Percentiles rank a stretch among this genome's conserved stretches.
phyloP scores from a whole-genome alignment of 31 red algal genomes.

The Asparagopsis taxiformis region DNA sequence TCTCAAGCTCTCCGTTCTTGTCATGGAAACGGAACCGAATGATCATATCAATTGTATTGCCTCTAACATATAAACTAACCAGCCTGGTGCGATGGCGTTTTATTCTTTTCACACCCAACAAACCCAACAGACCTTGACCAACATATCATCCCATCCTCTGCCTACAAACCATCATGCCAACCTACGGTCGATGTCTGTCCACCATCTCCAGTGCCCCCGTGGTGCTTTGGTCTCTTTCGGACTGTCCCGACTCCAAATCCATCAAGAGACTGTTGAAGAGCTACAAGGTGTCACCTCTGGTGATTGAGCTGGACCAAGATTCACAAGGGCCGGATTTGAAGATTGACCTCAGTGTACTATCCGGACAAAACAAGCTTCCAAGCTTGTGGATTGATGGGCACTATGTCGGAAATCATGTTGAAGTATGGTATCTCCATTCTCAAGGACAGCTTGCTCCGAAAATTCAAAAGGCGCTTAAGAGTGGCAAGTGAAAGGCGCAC shows the following conservation, averaged over 20 bases:
- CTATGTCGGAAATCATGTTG: neutral
- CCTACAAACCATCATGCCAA: neutral
- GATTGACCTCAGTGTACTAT: neutral
- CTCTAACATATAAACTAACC: neutral
- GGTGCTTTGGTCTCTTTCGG: neutral
- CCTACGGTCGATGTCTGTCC: neutral
- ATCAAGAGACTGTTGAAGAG: neutral
- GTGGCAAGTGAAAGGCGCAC: neutral
- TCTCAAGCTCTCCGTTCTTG: neutral
- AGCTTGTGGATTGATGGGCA: neutral
- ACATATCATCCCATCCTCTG: too few relatives aligned
- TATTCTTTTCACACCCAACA: neutral
- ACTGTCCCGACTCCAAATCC: neutral
- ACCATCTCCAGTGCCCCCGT: neutral
- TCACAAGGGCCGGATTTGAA: neutral
- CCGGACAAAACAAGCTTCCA: neutral
- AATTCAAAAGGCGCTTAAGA: neutral
- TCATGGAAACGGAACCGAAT: slow-evolving; percentile 1
- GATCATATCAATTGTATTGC: neutral
- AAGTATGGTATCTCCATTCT: neutral
- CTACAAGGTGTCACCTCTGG: neutral
- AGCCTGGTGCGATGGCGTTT: neutral
- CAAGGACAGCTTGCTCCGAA: neutral
- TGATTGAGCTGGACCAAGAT: neutral
- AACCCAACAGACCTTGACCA: neutral